phyloP scores from a whole-genome alignment of 2,329 filamentous ascomycete genomes.

The Graphilbum ipis-grandicollis region DNA sequence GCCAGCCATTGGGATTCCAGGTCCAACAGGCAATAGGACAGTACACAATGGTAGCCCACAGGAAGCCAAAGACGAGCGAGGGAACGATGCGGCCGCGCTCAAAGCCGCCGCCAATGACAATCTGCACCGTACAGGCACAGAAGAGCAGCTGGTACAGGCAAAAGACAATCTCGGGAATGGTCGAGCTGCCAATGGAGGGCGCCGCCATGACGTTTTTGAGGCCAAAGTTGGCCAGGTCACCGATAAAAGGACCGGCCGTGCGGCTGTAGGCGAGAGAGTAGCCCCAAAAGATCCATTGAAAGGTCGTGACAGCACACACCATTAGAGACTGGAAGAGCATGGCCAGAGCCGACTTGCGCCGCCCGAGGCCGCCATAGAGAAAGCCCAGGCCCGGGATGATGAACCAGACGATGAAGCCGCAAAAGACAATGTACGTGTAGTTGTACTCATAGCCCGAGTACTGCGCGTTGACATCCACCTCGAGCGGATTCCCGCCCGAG shows the following conservation, averaged over 20 bases:
- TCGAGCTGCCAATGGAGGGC: slow-evolving; percentile 36
- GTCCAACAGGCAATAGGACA: slow-evolving; percentile 46
- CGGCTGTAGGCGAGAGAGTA: slow-evolving; percentile 45
- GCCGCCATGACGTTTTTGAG: slow-evolving; percentile 42
- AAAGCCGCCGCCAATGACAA: slow-evolving; percentile 47
- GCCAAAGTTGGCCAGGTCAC: slow-evolving; percentile 42
- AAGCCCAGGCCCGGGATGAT: slow-evolving; percentile 52
- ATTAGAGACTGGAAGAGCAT: slow-evolving; percentile 43
- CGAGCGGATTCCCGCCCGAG: slow-evolving; percentile 12
- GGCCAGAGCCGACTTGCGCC: slow-evolving; percentile 42
- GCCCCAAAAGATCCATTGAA: slow-evolving; percentile 47
- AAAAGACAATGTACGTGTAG: slow-evolving; percentile 41
- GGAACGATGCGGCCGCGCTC: slow-evolving; percentile 39
- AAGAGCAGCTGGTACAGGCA: slow-evolving; percentile 50
- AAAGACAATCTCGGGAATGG: slow-evolving; percentile 48
- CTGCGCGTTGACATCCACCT: slow-evolving; percentile 24
- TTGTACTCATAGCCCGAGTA: slow-evolving; percentile 42
- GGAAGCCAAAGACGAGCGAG: slow-evolving; percentile 45
- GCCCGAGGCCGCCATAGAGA: slow-evolving; percentile 44
- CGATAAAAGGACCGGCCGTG: slow-evolving; percentile 43
- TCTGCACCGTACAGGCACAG: slow-evolving; percentile 41
- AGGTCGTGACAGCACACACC: slow-evolving; percentile 33
- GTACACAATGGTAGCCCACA: slow-evolving; percentile 49
- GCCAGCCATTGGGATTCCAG: slow-evolving; percentile 50
- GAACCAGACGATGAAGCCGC: slow-evolving; percentile 43